A percentile compares a stretch with the other conserved stretches of the same genome.
phyloP scores from a whole-genome alignment of 106 monocot species.

The Hemerocallis citrina region DNA sequence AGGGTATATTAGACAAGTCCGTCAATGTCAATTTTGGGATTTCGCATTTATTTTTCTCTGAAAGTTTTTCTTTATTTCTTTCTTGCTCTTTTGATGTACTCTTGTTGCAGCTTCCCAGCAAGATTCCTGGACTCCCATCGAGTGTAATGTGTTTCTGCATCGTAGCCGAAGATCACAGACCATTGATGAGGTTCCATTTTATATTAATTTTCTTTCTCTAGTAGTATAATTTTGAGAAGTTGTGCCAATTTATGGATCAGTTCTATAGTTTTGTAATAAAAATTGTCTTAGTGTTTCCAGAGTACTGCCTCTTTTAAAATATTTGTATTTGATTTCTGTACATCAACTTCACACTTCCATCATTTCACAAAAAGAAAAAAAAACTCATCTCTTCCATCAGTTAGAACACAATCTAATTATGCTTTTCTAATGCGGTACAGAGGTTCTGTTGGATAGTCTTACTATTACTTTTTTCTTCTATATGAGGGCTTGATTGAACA shows the following conservation, averaged over 20 bases:
- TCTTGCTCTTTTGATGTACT: background rate
- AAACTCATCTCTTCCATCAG: too few relatives aligned
- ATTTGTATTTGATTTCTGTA: too few relatives aligned
- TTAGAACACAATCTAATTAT: too few relatives aligned
- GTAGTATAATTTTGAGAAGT: background rate
- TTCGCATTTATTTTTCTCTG: background rate
- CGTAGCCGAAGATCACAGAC: conserved; percentile 66
- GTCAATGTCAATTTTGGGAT: background rate
- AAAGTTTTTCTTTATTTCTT: background rate
- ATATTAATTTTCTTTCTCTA: background rate
- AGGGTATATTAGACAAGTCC: background rate
- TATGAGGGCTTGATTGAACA: too few relatives aligned
- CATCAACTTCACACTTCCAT: too few relatives aligned
- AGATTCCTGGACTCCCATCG: conserved; percentile 49
- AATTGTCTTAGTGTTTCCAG: background rate
- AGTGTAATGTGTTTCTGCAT: conserved; percentile 76
- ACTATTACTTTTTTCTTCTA: too few relatives aligned
- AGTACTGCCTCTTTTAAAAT: background rate
- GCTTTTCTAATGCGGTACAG: too few relatives aligned
- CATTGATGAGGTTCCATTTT: conserved; percentile 97
- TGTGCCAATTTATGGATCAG: too few relatives aligned
- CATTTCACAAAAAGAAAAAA: too few relatives aligned
- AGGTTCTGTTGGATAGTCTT: too few relatives aligned
- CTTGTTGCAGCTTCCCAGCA: conserved; percentile 31
- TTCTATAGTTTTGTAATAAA: background rate